phyloP scores from a whole-genome alignment of 306 rosid species.

The Styphnolobium japonicum region DNA sequence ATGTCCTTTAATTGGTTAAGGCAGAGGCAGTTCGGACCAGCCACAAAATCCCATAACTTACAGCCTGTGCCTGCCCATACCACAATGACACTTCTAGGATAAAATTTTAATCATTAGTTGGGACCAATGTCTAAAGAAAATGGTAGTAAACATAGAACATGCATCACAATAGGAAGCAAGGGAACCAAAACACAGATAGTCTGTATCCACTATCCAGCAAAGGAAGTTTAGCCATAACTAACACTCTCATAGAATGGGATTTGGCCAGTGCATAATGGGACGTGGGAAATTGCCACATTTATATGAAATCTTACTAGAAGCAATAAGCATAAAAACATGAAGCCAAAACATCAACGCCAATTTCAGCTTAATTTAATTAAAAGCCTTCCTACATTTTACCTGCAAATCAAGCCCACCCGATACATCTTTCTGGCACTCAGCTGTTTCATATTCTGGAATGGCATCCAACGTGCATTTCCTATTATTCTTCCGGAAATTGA shows the following conservation, averaged over 20 bases:
- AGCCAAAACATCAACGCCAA: neutral
- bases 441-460: slow-evolving; percentile 75
- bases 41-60: too few relatives aligned
- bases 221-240: neutral
- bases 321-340: neutral
- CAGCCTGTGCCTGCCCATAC: slow-evolving; percentile 47
- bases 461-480: slow-evolving; percentile 62
- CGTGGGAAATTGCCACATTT: neutral
- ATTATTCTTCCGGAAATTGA: slow-evolving; percentile 50
- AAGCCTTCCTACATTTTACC: slow-evolving; percentile 41
- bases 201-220: neutral
- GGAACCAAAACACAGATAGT: slow-evolving; percentile 24
- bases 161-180: too few relatives aligned
- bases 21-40: too few relatives aligned
- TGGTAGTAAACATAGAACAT: neutral
- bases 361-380: neutral
- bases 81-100: slow-evolving; percentile 26
- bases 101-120: slow-evolving; percentile 24
- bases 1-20: neutral
- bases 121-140: slow-evolving; percentile 25
- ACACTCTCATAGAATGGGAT: neutral
- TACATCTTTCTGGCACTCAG: slow-evolving; percentile 56
- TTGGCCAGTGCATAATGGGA: neutral
- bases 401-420: slow-evolving; percentile 49
- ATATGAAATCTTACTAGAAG: slow-evolving; percentile 1